A percentile compares a stretch with the other conserved stretches of the same genome.
phyloP scores from a whole-genome alignment of 176 grass and related monocot genomes.

The Ensete ventricosum region DNA sequence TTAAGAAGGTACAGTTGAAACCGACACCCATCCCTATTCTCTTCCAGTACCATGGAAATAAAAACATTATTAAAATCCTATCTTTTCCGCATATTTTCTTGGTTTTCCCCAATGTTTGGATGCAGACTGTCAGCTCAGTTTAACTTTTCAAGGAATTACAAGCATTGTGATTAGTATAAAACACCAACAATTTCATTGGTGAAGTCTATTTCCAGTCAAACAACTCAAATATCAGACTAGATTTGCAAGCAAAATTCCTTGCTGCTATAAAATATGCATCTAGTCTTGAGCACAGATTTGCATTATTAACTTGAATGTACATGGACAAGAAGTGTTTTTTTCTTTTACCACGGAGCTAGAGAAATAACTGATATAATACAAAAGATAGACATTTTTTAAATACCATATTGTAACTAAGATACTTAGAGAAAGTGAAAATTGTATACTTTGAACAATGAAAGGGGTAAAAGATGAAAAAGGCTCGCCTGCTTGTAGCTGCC shows the following conservation, averaged over 20 bases:
- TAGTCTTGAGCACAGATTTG: background rate
- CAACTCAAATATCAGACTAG: background rate
- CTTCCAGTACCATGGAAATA: no score
- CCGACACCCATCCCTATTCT: no score
- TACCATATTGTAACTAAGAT: background rate
- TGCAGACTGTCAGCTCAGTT: background rate
- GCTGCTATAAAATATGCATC: background rate
- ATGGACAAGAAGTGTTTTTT: no score
- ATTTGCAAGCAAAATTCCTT: background rate
- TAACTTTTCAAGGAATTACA: background rate
- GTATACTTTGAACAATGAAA: background rate
- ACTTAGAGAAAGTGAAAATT: background rate
- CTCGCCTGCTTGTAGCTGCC: slow-evolving; percentile 94
- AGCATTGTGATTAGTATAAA: background rate
- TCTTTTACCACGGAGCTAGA: no score
- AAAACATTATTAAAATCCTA: no score
- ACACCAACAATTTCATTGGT: background rate
- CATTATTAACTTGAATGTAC: background rate
- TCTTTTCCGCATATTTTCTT: no score
- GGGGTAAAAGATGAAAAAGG: background rate
- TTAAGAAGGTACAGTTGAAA: no score
- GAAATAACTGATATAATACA: background rate
- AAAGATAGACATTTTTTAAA: background rate
- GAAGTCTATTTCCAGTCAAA: background rate
- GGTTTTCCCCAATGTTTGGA: background rate